Evolutionary conservation across 2,329 filamentous ascomycete species (phyloP), one percentile per base, ranked within the genome.

Genomic region (Coniochaeta ligniaria): DNA sequence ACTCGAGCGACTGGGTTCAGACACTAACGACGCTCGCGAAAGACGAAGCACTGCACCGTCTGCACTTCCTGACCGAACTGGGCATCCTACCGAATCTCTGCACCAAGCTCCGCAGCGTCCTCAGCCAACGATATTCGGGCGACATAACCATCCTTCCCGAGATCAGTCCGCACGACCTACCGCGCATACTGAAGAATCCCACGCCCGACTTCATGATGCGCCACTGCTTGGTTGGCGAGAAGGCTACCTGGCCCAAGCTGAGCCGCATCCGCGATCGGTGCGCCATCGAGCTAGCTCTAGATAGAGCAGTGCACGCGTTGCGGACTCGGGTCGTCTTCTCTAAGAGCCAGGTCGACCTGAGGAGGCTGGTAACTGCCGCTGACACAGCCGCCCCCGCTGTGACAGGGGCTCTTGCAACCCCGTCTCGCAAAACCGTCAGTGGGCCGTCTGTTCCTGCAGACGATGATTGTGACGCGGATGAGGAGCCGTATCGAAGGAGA

Each of bases 141-240:
- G 93, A 98, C 73, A 96, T 98, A 70, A 98, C 92, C 52, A 96
- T 98, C 59, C 80, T 96, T 35, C 93, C 93, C 0, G 86, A 92
- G 59, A 88, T 96, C 61, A 83, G 83, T 5, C 85, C 89, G 59
- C 81, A 86, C 8, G 88, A 96, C 63, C 83, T 96, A 24, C 88
- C 90, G 0, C 83, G 84, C 9, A 86, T 97, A 28, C 78, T 98
- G 52, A 88, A 83, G 64, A 98, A 98, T 61, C 94, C 94, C 1
- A 92, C 89, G 0, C 77, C 86, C 0, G 90, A 93, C 5, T 98
- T 96, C 71, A 96, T 98, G 91, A 73, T 88, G 6, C 83, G 89
- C 55, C 88, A 90, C 9, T 90, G 90, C 67, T 76, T 91, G 7
- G 82, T 85, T 28, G 94, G 94, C 7, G 91, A 97, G 73, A 83